These are phyloP conservation scores for Hanseniaspora valbyensis DNA, from an alignment of 805 yeast species.

Conservation along the genomic window DNA sequence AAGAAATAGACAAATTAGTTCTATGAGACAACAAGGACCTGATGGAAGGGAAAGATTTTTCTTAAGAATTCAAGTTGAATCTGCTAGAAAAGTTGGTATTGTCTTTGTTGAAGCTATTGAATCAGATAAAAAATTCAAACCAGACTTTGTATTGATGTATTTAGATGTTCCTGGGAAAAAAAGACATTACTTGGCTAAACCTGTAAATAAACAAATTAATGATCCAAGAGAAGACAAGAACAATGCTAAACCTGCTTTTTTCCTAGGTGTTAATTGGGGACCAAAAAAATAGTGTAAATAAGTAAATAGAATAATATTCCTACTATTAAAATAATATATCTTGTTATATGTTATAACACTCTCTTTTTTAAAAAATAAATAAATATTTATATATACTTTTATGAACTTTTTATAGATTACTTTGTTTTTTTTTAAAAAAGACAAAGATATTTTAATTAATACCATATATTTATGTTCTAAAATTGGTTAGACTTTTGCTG, in stretches of 20 bases:
- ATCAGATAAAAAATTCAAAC: constrained; percentile 44
- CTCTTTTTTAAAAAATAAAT: too few relatives aligned
- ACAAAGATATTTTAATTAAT: too few relatives aligned
- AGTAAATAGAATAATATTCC: neutral
- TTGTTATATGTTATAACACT: too few relatives aligned
- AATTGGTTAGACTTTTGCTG: too few relatives aligned
- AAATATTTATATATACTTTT: too few relatives aligned
- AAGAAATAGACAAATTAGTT: constrained; percentile 72
- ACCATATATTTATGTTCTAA: too few relatives aligned
- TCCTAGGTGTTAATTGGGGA: constrained; percentile 81
- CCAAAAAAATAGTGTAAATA: constrained; percentile 44
- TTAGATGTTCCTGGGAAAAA: constrained; percentile 63
- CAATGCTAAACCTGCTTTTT: constrained; percentile 38
- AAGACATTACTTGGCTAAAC: constrained; percentile 59
- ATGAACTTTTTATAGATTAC: too few relatives aligned
- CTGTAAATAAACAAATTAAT: constrained; percentile 40
- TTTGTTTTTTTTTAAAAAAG: too few relatives aligned
- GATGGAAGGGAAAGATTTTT: constrained; percentile 71
- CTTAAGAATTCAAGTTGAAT: constrained; percentile 80
- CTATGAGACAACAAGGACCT: constrained; percentile 49
- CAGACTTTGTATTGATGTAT: constrained; percentile 61
- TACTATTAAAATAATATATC: neutral
- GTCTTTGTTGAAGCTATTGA: constrained; percentile 76
- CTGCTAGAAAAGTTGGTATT: constrained; percentile 51
- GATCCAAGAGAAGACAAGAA: constrained; percentile 6